phyloP scores from a whole-genome alignment of 345 rosid species.

The Eucalyptus cladocalyx region DNA sequence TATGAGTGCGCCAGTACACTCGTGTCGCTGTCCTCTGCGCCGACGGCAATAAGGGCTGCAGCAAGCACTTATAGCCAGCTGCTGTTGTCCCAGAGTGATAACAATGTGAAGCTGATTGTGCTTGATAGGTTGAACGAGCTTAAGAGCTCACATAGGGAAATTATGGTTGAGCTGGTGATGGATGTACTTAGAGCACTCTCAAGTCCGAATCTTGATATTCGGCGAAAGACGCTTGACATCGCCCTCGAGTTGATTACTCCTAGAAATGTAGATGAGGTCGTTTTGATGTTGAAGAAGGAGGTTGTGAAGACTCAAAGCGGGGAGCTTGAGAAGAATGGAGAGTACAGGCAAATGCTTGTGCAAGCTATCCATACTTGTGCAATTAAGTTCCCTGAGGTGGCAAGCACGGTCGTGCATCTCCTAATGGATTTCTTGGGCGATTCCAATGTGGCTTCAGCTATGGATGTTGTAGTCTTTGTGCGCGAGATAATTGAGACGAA shows the following conservation, averaged over 20 bases:
- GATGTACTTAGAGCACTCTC: conserved; percentile 93
- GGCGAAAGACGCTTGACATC: conserved; percentile 77
- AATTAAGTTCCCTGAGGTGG: conserved; percentile 86
- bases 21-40: conserved; percentile 85
- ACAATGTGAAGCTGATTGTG: conserved; percentile 82
- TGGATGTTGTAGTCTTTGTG: conserved; percentile 69
- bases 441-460: conserved; percentile 79
- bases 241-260: conserved; percentile 77
- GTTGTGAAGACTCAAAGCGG: conserved; percentile 86
- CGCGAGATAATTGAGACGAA: conserved; percentile 84
- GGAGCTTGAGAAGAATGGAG: conserved; percentile 88
- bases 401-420: conserved; percentile 87
- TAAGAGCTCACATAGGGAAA: conserved; percentile 56
- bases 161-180: conserved; percentile 82
- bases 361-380: conserved; percentile 92
- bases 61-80: conserved; percentile 82
- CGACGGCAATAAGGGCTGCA: conserved; percentile 79
- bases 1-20: conserved; percentile 39
- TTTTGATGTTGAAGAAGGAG: conserved; percentile 74
- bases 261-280: conserved; percentile 71
- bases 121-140: conserved; percentile 79
- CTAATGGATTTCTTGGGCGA: conserved; percentile 92
- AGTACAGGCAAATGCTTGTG: conserved; percentile 87
- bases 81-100: conserved; percentile 78
- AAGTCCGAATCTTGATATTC: conserved; percentile 77